Evolutionary conservation across 148 eudicot genomes (phyloP), one percentile per base, ranked within the genome.

Genomic region (Camellia granthamiana): DNA sequence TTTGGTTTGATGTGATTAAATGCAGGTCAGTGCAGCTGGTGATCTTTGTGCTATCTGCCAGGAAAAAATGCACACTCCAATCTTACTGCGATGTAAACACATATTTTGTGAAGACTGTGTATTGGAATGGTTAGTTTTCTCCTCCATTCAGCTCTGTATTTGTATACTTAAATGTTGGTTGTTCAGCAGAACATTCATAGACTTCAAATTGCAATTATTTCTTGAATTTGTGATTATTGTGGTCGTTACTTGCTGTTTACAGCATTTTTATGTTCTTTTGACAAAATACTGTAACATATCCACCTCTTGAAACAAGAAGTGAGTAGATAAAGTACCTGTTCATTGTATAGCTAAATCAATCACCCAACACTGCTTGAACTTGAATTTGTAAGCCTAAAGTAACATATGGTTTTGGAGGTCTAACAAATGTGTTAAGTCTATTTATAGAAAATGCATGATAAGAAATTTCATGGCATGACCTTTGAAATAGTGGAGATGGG

Each of bases 41-140:
- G 97, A 90, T 87, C 74, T 92, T 80, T 93, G 97, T 84, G 97
- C 97, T 72, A 91, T 93, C 46, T 93, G 97, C 85, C 97, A 93
- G 85, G 97, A 93, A 85, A 93, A 93, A 84, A 91, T 93, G 95
- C 95, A 93, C 75, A 79, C 92, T 54, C 97, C 97, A 58, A 82
- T 93, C 81, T 82, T 91, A 38, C 89, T 93, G 73, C 90, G 93
- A 52, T 93, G 97, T 78, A 93, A 93, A 85, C 97, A 93, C 88
- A 84, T 93, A 69, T 93, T 93, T 77, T 93, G 97, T 70, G 97
- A 93, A 86, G 97, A 91, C 81, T 93, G 95, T 84, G 95, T 89
- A 54, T 91, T 95, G 13, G 97, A 93, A 77, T 93, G 97, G 97
- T 93, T 46, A 80, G 93, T 89, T 72, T 78, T 87, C 73, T 77